Base-by-base conservation (phyloP, 148 eudicot genomes). In the Heliosperma pusillum region DNA sequence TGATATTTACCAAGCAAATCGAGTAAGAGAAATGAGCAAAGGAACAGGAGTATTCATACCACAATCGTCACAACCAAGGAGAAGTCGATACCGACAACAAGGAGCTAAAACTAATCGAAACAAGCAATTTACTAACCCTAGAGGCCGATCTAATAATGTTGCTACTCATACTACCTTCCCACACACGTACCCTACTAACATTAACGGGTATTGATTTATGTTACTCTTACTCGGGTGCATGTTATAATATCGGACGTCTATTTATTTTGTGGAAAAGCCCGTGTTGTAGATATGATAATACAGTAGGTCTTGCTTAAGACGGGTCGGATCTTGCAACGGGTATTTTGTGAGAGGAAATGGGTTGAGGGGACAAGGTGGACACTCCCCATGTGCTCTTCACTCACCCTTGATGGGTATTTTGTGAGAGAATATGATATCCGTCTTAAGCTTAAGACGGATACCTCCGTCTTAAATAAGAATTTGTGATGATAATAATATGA, bases 21-120 rank as follows among this genome's bases (percentile, higher is more conserved):
- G 77, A 66, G 79, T 68, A n/a, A 78, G 85, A 76, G 88, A 83
- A 33, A 74, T 60, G 20, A 87, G 88, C 88, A 92, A 88, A 84
- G 97, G 97, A 36, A 92, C 97, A 0, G 97, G 97, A 5, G 97
- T 93, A 36, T 93, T 93, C 50, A 93, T 93, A 29, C 97, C 97
- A 16, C 91, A 80, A 56, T 81, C 87, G 12, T 71, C 87, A 0
- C 85, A 82, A 17, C 82, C 81, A 5, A 87, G 90, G 74, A 86
- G 93, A 68, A 87, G n/a, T n/a, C n/a, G 82, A 73, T 83, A 73
- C 80, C 84, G 74, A 40, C 70, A 40, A 61, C 69, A 22, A 69
- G 53, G 52, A 76, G 57, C 84, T 21, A 88, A 78, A 74, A 74
- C 80, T 55, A 85, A 77, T 52, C 74, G 61, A 56, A 70, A 70